These are phyloP conservation scores for Chaetomiaceae sp. DNA, from an alignment of 2,329 filamentous ascomycete genomes.

Conservation along the genomic window DNA sequence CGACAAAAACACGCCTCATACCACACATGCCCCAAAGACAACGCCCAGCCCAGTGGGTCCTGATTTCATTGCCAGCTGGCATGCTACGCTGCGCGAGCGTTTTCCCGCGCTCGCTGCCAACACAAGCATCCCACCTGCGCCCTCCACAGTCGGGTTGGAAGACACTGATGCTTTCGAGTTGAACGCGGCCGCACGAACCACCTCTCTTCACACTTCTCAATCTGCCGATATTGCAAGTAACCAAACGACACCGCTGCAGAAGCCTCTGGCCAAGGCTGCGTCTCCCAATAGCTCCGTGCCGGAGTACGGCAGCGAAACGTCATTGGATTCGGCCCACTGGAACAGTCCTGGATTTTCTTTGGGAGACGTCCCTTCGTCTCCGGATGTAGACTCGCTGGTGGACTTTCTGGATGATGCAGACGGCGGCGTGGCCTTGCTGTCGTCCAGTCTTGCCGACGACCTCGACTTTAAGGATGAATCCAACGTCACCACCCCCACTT, in stretches of 20 bases:
- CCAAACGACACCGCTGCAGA: background rate
- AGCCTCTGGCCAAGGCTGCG: background rate
- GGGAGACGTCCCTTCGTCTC: slow-evolving; percentile 1
- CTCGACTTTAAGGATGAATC: slow-evolving; percentile 2
- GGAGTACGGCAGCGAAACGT: slow-evolving; percentile 17
- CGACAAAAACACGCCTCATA: background rate
- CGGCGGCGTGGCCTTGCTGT: slow-evolving; percentile 11
- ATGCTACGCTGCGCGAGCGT: background rate
- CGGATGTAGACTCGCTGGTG: slow-evolving; percentile 4
- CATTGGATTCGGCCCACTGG: slow-evolving; percentile 9
- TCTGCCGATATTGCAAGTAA: background rate
- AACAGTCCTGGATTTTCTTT: slow-evolving; percentile 9
- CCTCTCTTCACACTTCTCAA: background rate
- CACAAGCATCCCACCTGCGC: background rate
- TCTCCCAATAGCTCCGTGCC: slow-evolving; percentile 9
- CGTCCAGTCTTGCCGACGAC: slow-evolving; percentile 3
- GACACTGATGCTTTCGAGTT: background rate
- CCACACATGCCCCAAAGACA: background rate
- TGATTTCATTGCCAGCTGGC: background rate
- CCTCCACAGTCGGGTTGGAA: background rate
- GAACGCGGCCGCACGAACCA: background rate
- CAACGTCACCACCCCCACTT: slow-evolving; percentile 2
- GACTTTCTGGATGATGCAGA: slow-evolving; percentile 2
- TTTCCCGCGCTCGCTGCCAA: background rate
- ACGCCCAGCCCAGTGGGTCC: background rate